Evolutionary conservation across 1,284 basidiomycete species (phyloP), one percentile per base, ranked within the genome.

Genomic region (Sporisorium graminicola): DNA sequence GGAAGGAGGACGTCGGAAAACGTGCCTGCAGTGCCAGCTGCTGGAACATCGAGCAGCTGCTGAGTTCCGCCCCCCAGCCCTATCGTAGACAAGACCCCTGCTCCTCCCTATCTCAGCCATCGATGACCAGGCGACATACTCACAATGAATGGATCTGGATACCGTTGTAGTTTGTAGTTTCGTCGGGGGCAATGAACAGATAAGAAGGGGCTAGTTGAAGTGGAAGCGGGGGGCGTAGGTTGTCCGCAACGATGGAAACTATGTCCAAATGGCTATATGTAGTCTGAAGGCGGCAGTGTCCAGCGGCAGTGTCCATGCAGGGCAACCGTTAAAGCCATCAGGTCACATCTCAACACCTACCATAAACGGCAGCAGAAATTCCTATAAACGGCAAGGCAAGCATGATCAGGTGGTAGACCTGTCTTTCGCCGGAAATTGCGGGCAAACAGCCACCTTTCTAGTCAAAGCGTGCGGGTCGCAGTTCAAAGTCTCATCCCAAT

Each of bases 331-430:
- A 53, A 56, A 51, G 54, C 44, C 47, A 49, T 44, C 31, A 24
- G 10, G 26, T 18, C 29, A 20, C 51, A 26, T 37, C 33, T 40
- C 35, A 24, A 53, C 16, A 46, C 55, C 51, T 61, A 44, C 58
- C 51, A 61, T 61, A 61, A 46, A 54, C 40, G 58, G 58, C 58
- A 60, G 50, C 47, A 27, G 3, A 14, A 50, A 37, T 50, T 58
- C 44, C 56, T 44, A 58, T 58, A 58, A 58, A 58, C 57, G 47
- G 57, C 57, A 59, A 51, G 35, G 24, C 37, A 46, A 31, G n/a
- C n/a, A 56, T 56, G 54, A 57, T 57, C 55, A 46, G 33, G 55
- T 47, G 55, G 26, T 20, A 37, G 37, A 13, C 4, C 16, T 13
- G 35, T 3, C 35, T 16, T 14, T 5, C 5, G 37, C 16, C 29